phyloP scores from a whole-genome alignment of 1,284 basidiomycete species.

The Leccinum angustisporum region DNA sequence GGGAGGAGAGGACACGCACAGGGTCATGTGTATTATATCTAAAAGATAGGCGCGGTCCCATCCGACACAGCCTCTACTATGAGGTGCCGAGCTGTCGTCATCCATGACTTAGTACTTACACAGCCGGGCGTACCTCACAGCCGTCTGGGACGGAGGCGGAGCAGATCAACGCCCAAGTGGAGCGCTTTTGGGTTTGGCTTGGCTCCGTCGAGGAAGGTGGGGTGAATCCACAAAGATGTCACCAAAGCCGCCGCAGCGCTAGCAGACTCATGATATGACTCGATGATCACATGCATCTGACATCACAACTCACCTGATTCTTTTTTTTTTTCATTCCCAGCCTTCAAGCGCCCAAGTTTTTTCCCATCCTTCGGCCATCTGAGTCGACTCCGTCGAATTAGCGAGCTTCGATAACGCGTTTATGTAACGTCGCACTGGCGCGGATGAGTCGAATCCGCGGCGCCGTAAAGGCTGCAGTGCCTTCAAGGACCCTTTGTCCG shows the following conservation, averaged over 20 bases:
- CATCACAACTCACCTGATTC: not conserved
- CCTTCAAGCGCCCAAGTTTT: not conserved
- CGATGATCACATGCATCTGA: not conserved
- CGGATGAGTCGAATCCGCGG: not conserved
- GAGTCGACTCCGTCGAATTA: not conserved
- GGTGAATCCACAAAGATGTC: not conserved
- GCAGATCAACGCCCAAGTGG: constrained; percentile 4
- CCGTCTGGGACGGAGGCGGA: constrained; percentile 9
- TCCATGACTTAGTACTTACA: constrained; percentile 7
- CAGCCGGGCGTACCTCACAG: constrained; percentile 26
- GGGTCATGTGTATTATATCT: constrained; percentile 21
- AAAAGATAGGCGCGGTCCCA: constrained; percentile 2
- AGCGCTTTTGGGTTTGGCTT: not conserved
- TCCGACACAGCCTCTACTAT: constrained; percentile 16
- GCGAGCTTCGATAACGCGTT: not conserved
- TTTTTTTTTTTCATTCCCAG: not conserved
- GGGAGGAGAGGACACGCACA: not conserved
- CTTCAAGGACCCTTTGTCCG: not conserved
- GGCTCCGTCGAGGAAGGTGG: not conserved
- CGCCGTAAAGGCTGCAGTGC: not conserved
- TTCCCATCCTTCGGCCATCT: not conserved
- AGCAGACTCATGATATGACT: not conserved
- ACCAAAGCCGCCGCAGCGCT: not conserved
- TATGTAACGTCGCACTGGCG: not conserved
- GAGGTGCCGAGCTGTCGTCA: constrained; percentile 1